A percentile compares a stretch with the other conserved stretches of the same genome.
phyloP scores from a whole-genome alignment of 345 rosid genomes.

The Cochlearia excelsa region DNA sequence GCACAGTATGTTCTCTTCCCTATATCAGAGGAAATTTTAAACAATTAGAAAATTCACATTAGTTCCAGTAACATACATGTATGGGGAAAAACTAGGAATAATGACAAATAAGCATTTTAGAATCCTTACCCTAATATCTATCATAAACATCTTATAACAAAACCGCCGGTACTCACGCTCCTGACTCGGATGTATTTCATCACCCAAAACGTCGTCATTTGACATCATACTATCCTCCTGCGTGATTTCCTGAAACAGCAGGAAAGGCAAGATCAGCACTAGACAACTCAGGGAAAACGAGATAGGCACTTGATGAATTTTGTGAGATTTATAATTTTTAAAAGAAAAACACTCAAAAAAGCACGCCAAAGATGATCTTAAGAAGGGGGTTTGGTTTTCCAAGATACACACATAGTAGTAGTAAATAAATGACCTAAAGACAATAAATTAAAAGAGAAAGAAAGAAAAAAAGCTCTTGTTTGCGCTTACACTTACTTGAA shows the following conservation, averaged over 20 bases:
- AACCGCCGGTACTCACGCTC: conserved; percentile 49
- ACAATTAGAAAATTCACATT: not conserved
- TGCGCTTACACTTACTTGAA: conserved; percentile 26
- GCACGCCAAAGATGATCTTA: not conserved
- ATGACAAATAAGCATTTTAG: not conserved
- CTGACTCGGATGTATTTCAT: conserved; percentile 85
- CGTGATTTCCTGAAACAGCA: conserved; percentile 46
- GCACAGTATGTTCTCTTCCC: conserved; percentile 52
- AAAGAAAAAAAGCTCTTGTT: no score
- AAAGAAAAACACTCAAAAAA: no score
- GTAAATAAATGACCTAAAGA: no score
- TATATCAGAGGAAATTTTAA: conserved; percentile 35
- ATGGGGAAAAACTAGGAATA: not conserved
- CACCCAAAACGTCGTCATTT: conserved; percentile 94
- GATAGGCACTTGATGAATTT: no score
- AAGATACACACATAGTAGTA: not conserved
- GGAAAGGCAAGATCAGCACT: conserved; percentile 2
- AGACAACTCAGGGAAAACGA: not conserved
- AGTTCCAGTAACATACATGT: not conserved
- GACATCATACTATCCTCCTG: conserved; percentile 56
- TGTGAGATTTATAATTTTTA: no score
- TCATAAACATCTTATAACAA: conserved; percentile 73
- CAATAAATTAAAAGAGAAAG: no score
- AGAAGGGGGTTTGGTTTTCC: not conserved
- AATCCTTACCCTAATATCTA: conserved; percentile 52